Base-by-base conservation (phyloP, 352 stramenopile species). In the Poterioochromonas sp. region DNA sequence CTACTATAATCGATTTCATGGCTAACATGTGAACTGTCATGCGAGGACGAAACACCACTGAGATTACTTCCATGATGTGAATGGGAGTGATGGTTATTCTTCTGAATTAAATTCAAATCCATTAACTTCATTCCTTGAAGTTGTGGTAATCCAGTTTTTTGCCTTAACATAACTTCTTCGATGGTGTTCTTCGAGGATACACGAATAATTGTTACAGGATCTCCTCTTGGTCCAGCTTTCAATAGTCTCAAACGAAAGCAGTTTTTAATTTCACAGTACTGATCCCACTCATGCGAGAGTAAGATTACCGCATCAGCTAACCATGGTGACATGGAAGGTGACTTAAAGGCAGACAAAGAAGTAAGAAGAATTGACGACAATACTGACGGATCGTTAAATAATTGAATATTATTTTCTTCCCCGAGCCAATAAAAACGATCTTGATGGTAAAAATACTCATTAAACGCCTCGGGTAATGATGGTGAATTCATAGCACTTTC, bases 341-440 rank as follows among this genome's bases (percentile, higher is more conserved):
- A 86, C 88, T 64, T 89, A 88, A 78, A 88, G 87, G 0, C 87
- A 83, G 35, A 82, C 79, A 68, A 87, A 84, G 68, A 86, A 88
- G 65, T 84, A 82, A 0, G 84, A 84, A 58, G 83, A 81, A 43
- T 84, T 84, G 70, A 85, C 83, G 18, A 90, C n/a, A 22, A 81
- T 73, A 81, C 88, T 86, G 68, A 88, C 88, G 34, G 87, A 79
- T 47, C 80, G 76, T 81, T 89, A 86, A 34, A 88, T 69, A 78
- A 84, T 88, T 15, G 85, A 80, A 32, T 86, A 84, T 80, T 85
- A 83, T 39, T 85, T 29, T 69, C 65, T 68, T 68, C 58, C 29
- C 11, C 58, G 8, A 68, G 26, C 58, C 58, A 68, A 53, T 20
- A 20, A 8, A 53, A 53, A 20, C 20, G 8, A n/a, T n/a, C n/a